Percentiles rank a stretch among this genome's conserved stretches.
Evolutionary conservation across 495 filamentous ascomycete species (phyloP).

Genomic region (Aspergillus nidulans): DNA sequence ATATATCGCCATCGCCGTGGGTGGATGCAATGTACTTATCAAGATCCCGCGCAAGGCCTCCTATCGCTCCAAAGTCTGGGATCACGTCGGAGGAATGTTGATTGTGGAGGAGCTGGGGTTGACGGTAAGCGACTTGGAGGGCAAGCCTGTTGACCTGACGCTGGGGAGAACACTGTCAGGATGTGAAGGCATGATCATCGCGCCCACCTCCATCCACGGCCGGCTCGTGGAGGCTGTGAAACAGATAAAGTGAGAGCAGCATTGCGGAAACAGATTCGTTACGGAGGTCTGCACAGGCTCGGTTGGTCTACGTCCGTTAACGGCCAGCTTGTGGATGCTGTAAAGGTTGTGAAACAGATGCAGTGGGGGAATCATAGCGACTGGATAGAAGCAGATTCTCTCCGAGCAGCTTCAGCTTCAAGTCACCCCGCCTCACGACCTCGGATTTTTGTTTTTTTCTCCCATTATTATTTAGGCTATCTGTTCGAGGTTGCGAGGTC

Average conservation of each 20-base stretch:
- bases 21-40: constrained; percentile 55
- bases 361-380: constrained; percentile 1
- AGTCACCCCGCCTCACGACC: neutral
- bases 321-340: neutral
- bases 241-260: constrained; percentile 12
- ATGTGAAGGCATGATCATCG: constrained; percentile 44
- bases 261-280: neutral
- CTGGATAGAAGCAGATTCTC: neutral
- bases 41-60: constrained; percentile 54
- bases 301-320: neutral
- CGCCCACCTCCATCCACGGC: constrained; percentile 35
- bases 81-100: constrained; percentile 66
- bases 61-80: constrained; percentile 63
- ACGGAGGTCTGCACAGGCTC: neutral
- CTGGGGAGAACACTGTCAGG: constrained; percentile 34
- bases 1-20: constrained; percentile 58
- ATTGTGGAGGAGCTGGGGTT: constrained; percentile 63
- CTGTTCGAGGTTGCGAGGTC: neutral
- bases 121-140: constrained; percentile 57
- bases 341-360: constrained; percentile 31
- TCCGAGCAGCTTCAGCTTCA: neutral
- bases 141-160: constrained; percentile 38
- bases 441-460: neutral
- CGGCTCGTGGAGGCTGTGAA: constrained; percentile 36
- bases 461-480: neutral